Evolutionary conservation across 2,329 filamentous ascomycete species (phyloP).

Genomic region (Fusarium coffeatum): DNA sequence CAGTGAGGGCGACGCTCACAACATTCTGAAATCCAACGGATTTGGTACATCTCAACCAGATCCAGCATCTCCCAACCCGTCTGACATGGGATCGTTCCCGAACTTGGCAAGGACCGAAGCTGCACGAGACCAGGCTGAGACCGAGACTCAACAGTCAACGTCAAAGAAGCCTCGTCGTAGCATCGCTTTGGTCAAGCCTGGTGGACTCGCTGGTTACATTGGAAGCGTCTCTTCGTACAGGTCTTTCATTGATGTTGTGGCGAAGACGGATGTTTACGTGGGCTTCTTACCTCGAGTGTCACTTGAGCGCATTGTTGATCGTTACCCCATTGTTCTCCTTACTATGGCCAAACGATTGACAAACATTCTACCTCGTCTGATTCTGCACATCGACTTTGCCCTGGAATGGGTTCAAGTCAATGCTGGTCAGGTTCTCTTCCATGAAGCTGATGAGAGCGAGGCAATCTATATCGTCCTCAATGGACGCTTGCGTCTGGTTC

Average conservation of each 20-base stretch:
- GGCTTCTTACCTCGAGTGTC: conserved; percentile 89
- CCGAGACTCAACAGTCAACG: conserved; percentile 58
- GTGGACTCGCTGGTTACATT: conserved; percentile 92
- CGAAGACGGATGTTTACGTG: conserved; percentile 98
- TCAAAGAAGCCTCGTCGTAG: conserved; percentile 68
- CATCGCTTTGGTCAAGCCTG: conserved; percentile 92
- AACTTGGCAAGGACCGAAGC: conserved; percentile 45
- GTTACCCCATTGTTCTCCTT: conserved; percentile 88
- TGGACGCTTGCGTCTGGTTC: conserved; percentile 85
- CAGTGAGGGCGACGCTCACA: conserved; percentile 48
- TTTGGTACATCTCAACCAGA: conserved; percentile 39
- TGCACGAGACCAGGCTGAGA: conserved; percentile 48
- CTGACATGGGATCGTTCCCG: conserved; percentile 47
- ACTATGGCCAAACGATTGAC: conserved; percentile 97
- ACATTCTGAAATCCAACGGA: conserved; percentile 49
- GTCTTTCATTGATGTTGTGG: conserved; percentile 95
- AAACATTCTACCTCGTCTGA: conserved; percentile 85
- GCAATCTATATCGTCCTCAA: conserved; percentile 98
- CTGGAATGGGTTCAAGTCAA: conserved; percentile 98
- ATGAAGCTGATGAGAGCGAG: conserved; percentile 94
- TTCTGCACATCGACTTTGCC: conserved; percentile 97
- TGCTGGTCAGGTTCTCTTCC: conserved; percentile 93
- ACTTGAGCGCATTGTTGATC: conserved; percentile 91
- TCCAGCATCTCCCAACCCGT: conserved; percentile 35
- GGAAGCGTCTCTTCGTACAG: conserved; percentile 94